These are phyloP conservation scores for Shiraia bambusicola DNA, from an alignment of 2,329 filamentous ascomycete genomes.

Conservation along the genomic window DNA sequence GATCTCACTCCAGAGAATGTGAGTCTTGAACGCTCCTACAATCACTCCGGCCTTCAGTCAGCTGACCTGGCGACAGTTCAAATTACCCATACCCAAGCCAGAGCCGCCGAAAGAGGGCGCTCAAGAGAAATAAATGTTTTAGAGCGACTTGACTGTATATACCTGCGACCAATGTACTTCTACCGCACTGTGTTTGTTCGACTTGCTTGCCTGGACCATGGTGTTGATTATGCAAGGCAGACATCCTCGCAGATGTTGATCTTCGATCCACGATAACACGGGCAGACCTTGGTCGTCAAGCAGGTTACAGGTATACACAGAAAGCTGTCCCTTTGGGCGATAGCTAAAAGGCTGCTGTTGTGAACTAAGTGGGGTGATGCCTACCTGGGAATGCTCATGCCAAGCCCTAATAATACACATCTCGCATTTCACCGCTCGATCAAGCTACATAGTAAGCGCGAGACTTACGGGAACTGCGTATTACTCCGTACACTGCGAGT, in stretches of 20 bases:
- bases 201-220: not conserved
- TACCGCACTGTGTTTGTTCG: conserved; percentile 9
- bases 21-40: conserved; percentile 40
- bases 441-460: conserved; percentile 8
- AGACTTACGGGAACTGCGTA: not conserved
- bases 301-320: not conserved
- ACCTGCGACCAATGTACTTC: conserved; percentile 32
- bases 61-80: conserved; percentile 61
- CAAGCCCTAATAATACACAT: conserved; percentile 11
- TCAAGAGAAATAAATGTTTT: conserved; percentile 74
- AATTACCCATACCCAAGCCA: conserved; percentile 91
- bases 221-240: too few relatives aligned
- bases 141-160: conserved; percentile 44
- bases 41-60: not conserved
- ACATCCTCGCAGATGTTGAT: too few relatives aligned
- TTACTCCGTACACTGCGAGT: not conserved
- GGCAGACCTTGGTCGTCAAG: not conserved
- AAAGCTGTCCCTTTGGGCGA: too few relatives aligned
- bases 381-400: conserved; percentile 2
- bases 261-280: too few relatives aligned
- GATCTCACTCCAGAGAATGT: conserved; percentile 72
- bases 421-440: conserved; percentile 16
- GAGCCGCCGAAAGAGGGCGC: conserved; percentile 83
- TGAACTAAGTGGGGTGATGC: not conserved
- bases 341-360: not conserved